phyloP scores from a whole-genome alignment of 306 rosid species.

The Quercus suber region DNA sequence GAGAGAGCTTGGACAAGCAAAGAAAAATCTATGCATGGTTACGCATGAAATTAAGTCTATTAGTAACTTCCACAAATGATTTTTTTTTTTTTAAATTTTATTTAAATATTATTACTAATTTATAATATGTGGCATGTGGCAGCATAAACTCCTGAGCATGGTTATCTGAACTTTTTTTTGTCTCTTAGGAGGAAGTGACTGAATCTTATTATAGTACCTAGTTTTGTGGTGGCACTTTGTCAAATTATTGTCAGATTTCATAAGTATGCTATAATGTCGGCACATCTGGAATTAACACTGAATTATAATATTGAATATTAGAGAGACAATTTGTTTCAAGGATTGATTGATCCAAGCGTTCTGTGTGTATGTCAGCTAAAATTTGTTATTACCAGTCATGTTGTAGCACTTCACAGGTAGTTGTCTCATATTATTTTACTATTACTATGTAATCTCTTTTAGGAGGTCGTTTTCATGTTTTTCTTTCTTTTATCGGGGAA shows the following conservation, averaged over 20 bases:
- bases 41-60: not conserved
- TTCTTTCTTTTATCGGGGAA: not conserved
- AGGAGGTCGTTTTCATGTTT: not conserved
- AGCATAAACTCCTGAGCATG: not conserved
- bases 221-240: no score
- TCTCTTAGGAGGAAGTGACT: not conserved
- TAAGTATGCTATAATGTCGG: not conserved
- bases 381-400: not conserved
- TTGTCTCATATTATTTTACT: not conserved
- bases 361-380: not conserved
- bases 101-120: not conserved
- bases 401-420: not conserved
- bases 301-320: not conserved
- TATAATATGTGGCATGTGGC: not conserved
- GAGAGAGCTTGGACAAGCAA: not conserved
- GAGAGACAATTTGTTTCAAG: not conserved
- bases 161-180: not conserved
- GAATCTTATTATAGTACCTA: no score
- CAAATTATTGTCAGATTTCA: not conserved
- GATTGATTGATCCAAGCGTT: not conserved
- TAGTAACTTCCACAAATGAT: not conserved
- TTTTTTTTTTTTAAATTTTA: not conserved
- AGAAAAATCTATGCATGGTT: not conserved
- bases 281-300: not conserved
- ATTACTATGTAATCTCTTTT: not conserved